Evolutionary conservation across 805 yeast species (phyloP), one percentile per base, ranked within the genome.

Genomic region (Candida incommunis): DNA sequence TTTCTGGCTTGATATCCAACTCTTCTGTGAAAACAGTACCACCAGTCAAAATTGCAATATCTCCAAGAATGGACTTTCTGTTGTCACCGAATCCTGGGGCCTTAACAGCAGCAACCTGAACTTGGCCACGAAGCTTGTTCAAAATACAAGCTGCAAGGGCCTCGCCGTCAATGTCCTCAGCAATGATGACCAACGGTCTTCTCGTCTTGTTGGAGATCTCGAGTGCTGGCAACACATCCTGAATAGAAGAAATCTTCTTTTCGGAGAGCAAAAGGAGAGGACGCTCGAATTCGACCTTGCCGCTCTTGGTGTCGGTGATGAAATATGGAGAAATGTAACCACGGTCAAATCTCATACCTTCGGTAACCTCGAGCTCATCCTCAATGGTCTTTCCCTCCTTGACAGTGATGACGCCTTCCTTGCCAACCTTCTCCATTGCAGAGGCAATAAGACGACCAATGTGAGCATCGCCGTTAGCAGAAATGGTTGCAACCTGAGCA

Each of bases 61-160:
- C 98, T 54, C 95, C 96, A 51, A 92, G 71, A 53, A 84, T 87
- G 74, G 87, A 87, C 76, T 85, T 84, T 72, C 96, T 82, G 80
- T 92, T 88, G 72, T 92, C 98, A 66, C 97, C 98, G 60, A 90
- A 92, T 44, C 98, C 98, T 58, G 98, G 98, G 26, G 97, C 95
- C 75, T 88, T 90, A 54, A 92, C 96, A 56, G 92, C 94, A 63
- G 92, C 83, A 49, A 92, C 96, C 68, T 86, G 94, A 50, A 92
- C 96, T 72, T 90, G 97, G 55, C 96, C 96, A 72, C 96, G 83
- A 62, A 92, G 76, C 72, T 92, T 92, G 78, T 92, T 92, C 65
- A 92, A 75, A 58, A 92, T 82, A 69, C 97, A 87, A 53, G 96
- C 96, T 55, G 97, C 97, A 50, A 92, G 75, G 42, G 98, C 98